A percentile compares a stretch with the other conserved stretches of the same genome.
Conservation (phyloP, 805 yeast genomes). For the Metschnikowia peoriensis region DNA sequence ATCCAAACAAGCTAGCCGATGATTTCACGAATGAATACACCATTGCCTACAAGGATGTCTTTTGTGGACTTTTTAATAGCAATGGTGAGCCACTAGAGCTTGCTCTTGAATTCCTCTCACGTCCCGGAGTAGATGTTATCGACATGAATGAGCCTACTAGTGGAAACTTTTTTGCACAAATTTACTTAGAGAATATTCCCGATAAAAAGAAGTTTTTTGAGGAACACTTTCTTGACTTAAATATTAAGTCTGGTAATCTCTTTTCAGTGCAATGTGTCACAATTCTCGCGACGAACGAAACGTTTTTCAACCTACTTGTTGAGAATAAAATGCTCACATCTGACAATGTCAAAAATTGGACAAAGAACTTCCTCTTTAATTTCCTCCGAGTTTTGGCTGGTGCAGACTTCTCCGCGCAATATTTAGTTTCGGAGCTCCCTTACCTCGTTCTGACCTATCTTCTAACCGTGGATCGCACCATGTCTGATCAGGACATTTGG, state of each 20-base stretch:
- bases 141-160: constrained; percentile 1
- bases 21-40: background rate
- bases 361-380: background rate
- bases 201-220: constrained; percentile 5
- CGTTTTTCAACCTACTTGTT: constrained; percentile 6
- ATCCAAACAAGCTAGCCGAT: background rate
- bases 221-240: background rate
- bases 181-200: constrained; percentile 1
- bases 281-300: constrained; percentile 2
- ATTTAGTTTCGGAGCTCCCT: constrained; percentile 4
- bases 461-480: background rate
- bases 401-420: constrained; percentile 4
- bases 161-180: background rate
- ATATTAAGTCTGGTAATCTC: background rate
- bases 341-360: constrained; percentile 1
- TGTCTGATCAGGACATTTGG: constrained; percentile 3
- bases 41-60: background rate
- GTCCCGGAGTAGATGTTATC: background rate
- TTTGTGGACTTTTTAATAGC: background rate
- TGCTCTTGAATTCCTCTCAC: constrained; percentile 2
- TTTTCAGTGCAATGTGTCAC: background rate
- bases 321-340: background rate
- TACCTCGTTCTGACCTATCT: constrained; percentile 2
- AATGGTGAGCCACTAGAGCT: background rate
- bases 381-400: constrained; percentile 1